Base-by-base conservation (phyloP, 768 basidiomycete species). In the Tricholomella constricta region DNA sequence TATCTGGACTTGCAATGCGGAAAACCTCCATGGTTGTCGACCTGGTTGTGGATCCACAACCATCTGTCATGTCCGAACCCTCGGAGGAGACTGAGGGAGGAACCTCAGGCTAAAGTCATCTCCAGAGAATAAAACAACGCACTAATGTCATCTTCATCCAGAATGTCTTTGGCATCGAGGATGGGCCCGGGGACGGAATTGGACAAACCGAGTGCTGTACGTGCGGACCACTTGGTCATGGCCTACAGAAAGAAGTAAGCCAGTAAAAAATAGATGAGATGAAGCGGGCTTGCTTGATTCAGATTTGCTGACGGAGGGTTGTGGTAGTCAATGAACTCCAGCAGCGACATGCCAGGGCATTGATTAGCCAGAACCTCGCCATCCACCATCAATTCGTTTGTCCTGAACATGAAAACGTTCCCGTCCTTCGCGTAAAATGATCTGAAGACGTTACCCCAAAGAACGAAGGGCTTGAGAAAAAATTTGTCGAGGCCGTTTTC, bases 211-310 rank as follows among this genome's bases (percentile, higher is more conserved):
- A 89, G 73, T 0, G 79, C 75, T 55, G 81, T 82, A 0, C 86
- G 76, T n/a, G 85, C 76, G 11, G 78, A 72, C 79, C 82, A 88
- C 65, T 89, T 88, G 1, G 80, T 72, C 69, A 86, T 78, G 10
- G 75, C 72, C 86, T 88, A 47, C 3, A 49, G 10, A 42, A 32
- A 9, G 27, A 37, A 12, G 37, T 8, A 8, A 1, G 14, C 15
- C 37, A 17, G 25, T 45, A n/a, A 26, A 37, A 38, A 34, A 38
- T 6, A 19, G 34, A 6, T 14, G 4, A 32, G 27, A n/a, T 10
- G 38, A 52, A n/a, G n/a, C n/a, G n/a, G n/a, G n/a, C 64, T 15
- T 59, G 83, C 86, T 73, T 89, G 86, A 0, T 72, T 55, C 0
- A 52, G 48, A 50, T 88, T 88, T 7, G 54, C 20, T 2, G 65